Evolutionary conservation across 208 protist genomes (phyloP).

Genomic region (Phytomonas francai): DNA sequence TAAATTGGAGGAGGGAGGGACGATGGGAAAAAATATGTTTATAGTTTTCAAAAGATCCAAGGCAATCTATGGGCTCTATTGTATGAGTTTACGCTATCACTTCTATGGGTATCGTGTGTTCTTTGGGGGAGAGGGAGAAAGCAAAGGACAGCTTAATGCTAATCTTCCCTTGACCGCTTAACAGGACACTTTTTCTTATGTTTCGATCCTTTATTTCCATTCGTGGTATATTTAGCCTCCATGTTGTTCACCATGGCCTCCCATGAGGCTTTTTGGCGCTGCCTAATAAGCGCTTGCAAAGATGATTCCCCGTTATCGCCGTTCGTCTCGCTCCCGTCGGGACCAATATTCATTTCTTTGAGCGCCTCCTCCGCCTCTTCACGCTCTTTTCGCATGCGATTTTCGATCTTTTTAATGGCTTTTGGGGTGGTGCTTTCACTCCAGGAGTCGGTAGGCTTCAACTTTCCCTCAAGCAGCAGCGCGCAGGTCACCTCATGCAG

Average conservation of each 20-base stretch:
- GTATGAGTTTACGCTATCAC: background rate
- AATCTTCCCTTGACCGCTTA: background rate
- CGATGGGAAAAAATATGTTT: background rate
- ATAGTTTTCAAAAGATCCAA: background rate
- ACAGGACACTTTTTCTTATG: background rate
- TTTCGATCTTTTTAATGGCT: conserved; percentile 30
- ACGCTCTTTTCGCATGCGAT: conserved; percentile 42
- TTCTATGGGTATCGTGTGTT: no score
- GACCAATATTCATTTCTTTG: conserved; percentile 24
- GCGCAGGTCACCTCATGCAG: conserved; percentile 27
- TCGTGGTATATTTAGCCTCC: conserved; percentile 53
- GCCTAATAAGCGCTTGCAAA: conserved; percentile 59
- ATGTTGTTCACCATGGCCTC: conserved; percentile 53
- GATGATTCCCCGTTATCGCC: conserved; percentile 17
- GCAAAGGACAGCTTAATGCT: no score
- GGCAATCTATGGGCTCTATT: background rate
- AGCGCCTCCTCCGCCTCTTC: conserved; percentile 53
- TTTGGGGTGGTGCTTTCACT: conserved; percentile 23
- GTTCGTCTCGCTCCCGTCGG: conserved; percentile 6
- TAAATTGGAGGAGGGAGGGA: no score
- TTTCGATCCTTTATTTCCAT: conserved; percentile 2
- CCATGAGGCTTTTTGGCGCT: conserved; percentile 48
- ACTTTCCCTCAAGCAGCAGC: conserved; percentile 24
- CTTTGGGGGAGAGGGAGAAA: no score
- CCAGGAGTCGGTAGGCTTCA: conserved; percentile 32